Evolutionary conservation across 2,329 filamentous ascomycete species (phyloP).

Genomic region (Talaromyces amestolkiae): DNA sequence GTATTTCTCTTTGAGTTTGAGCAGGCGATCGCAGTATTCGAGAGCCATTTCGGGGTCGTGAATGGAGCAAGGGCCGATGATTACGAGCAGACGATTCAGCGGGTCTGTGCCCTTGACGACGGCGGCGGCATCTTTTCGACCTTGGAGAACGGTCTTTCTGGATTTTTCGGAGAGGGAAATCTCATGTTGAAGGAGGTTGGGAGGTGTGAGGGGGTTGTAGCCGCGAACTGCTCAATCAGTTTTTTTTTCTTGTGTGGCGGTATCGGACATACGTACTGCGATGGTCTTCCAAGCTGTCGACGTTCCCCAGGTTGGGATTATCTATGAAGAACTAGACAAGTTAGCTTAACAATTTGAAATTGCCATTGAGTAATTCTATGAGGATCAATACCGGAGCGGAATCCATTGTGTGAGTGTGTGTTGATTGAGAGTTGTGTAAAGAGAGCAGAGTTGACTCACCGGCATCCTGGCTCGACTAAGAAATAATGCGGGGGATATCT

Average conservation of each 20-base stretch:
- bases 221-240: conserved; percentile 63
- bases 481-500: neutral
- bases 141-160: conserved; percentile 55
- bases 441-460: neutral
- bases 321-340: conserved; percentile 14
- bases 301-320: conserved; percentile 72
- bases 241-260: neutral
- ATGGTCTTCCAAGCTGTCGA: conserved; percentile 73
- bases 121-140: conserved; percentile 59
- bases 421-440: neutral
- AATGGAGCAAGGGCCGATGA: conserved; percentile 94
- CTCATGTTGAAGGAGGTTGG: conserved; percentile 92
- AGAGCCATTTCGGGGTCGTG: conserved; percentile 89
- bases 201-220: conserved; percentile 89
- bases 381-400: neutral
- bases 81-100: conserved; percentile 64
- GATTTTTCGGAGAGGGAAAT: conserved; percentile 57
- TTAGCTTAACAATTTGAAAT: neutral
- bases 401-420: neutral
- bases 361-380: too few relatives aligned
- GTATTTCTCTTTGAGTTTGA: conserved; percentile 82
- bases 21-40: conserved; percentile 84
- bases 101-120: conserved; percentile 60
- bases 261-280: conserved; percentile 59
- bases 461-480: neutral